These are phyloP conservation scores for Turnera subulata DNA, from an alignment of 345 rosid genomes.

Conservation along the genomic window DNA sequence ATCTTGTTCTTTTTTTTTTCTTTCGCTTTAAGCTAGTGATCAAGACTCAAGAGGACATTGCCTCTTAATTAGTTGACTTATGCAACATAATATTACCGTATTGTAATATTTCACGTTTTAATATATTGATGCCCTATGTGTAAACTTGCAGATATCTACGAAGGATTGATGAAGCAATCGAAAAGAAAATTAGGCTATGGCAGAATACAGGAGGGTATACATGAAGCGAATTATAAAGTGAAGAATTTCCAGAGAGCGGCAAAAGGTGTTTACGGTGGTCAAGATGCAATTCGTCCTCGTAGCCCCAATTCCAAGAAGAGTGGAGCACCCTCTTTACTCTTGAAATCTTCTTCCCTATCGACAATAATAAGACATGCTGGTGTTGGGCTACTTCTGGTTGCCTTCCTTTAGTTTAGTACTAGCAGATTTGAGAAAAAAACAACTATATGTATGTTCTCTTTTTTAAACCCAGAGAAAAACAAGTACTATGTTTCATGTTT, in stretches of 20 bases:
- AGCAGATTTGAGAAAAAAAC: too few species aligned
- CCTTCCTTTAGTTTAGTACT: not conserved
- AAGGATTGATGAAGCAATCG: not conserved
- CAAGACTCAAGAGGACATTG: too few species aligned
- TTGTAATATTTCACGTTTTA: not conserved
- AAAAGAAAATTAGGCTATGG: too few species aligned
- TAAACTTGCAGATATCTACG: not conserved
- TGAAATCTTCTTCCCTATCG: constrained; percentile 8
- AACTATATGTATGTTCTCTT: too few species aligned
- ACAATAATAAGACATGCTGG: not conserved
- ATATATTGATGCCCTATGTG: too few species aligned
- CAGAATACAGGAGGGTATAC: too few species aligned
- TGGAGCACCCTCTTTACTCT: not conserved
- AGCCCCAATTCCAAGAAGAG: not conserved
- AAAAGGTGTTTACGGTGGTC: constrained; percentile 28
- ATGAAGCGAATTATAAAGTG: not conserved
- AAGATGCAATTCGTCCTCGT: constrained; percentile 21
- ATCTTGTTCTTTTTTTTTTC: not conserved
- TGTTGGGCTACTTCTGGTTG: not conserved
- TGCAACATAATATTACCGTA: not conserved
- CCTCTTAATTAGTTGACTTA: not conserved
- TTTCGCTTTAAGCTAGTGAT: not conserved
- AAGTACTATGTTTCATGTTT: too few species aligned
- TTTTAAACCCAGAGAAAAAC: too few species aligned
- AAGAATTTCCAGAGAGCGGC: constrained; percentile 4